Percentiles rank a stretch among this genome's conserved stretches.
phyloP scores from a whole-genome alignment of 805 yeast genomes.

The Wickerhamomyces queroliae region DNA sequence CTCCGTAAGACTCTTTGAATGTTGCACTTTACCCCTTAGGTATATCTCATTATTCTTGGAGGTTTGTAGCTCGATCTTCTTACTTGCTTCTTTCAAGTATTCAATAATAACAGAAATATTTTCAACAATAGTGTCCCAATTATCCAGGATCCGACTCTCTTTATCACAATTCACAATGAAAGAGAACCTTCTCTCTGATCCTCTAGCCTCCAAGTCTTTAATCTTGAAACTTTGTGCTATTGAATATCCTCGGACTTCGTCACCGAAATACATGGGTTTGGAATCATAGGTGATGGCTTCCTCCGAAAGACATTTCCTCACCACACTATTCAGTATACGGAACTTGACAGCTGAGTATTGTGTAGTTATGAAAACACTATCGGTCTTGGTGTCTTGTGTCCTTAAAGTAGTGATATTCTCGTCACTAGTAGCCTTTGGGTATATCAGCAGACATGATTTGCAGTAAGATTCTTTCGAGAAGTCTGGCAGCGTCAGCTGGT shows the following conservation, averaged over 20 bases:
- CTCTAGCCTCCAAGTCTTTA: constrained; percentile 61
- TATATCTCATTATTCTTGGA: constrained; percentile 39
- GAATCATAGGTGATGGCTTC: constrained; percentile 56
- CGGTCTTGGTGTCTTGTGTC: constrained; percentile 10
- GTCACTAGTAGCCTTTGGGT: constrained; percentile 33
- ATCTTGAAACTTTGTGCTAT: constrained; percentile 55
- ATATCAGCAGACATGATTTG: constrained; percentile 50
- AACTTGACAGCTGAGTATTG: constrained; percentile 56
- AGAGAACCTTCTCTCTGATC: constrained; percentile 65
- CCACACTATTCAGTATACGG: constrained; percentile 50
- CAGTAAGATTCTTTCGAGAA: constrained; percentile 46
- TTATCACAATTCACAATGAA: constrained; percentile 51
- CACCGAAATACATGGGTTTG: constrained; percentile 61
- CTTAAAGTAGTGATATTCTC: constrained; percentile 26
- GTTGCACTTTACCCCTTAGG: constrained; percentile 48
- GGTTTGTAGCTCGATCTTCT: constrained; percentile 20
- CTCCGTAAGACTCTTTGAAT: constrained; percentile 50
- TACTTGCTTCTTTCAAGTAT: constrained; percentile 28
- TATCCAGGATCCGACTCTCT: constrained; percentile 43
- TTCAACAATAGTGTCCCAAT: constrained; percentile 46
- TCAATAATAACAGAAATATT: constrained; percentile 35
- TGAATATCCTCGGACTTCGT: constrained; percentile 54
- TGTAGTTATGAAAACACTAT: constrained; percentile 40
- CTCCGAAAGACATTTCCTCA: constrained; percentile 59
- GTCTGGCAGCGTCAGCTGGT: constrained; percentile 29